A percentile compares a stretch with the other conserved stretches of the same genome.
Conservation (phyloP, 2,329 filamentous ascomycete species). For the Fusarium humuli region DNA sequence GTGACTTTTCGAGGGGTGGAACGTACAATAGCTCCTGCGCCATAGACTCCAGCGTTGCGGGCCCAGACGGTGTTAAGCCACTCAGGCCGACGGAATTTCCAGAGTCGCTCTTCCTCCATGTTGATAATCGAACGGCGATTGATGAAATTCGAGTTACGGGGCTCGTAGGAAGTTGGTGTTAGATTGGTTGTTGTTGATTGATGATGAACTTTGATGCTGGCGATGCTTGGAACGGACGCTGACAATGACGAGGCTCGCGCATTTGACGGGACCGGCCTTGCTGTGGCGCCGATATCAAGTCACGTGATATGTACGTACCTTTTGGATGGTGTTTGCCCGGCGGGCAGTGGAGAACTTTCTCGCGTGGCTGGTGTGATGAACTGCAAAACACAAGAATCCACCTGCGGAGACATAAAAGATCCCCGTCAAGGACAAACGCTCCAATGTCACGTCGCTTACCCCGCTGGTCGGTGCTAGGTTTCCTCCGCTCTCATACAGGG, state of each 20-base stretch:
- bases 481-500: conserved; percentile 27
- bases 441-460: conserved; percentile 36
- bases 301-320: conserved; percentile 26
- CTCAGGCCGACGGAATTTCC: conserved; percentile 74
- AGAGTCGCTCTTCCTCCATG: conserved; percentile 76
- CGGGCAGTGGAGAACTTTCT: conserved; percentile 9
- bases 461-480: conserved; percentile 37
- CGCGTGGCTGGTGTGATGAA: conserved; percentile 28
- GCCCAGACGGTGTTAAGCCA: conserved; percentile 74
- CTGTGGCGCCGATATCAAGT: conserved; percentile 20
- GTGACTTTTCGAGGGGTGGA: neutral
- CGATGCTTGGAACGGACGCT: conserved; percentile 36
- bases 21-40: conserved; percentile 71
- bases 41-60: conserved; percentile 72
- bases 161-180: neutral
- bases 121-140: neutral
- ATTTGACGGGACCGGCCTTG: conserved; percentile 24
- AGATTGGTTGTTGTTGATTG: conserved; percentile 10
- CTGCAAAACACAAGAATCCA: conserved; percentile 39
- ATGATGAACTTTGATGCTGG: conserved; percentile 28
- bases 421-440: conserved; percentile 29
- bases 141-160: neutral
- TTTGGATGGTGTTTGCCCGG: neutral
- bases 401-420: conserved; percentile 33
- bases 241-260: conserved; percentile 47